Conservation (phyloP, 2,329 filamentous ascomycete species). For the Diplodia corticola region DNA sequence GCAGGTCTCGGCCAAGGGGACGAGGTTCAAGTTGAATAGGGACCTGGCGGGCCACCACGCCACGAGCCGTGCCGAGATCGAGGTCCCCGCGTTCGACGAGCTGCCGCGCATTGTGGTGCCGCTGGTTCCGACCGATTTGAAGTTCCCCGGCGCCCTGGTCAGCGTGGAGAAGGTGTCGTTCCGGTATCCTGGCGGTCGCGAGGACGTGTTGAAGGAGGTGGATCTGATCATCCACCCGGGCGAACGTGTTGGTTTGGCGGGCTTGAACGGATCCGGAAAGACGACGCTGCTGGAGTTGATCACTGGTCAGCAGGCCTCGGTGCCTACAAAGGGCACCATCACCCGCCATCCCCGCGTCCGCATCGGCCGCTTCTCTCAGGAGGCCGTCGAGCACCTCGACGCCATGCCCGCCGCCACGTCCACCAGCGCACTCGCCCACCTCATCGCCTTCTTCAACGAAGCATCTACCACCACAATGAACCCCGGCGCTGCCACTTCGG, state of each 20-base stretch:
- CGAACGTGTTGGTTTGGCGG: slow-evolving; percentile 72
- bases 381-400: slow-evolving; percentile 71
- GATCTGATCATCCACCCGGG: slow-evolving; percentile 70
- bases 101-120: slow-evolving; percentile 60
- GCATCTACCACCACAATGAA: slow-evolving; percentile 51
- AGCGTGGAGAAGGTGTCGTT: slow-evolving; percentile 70
- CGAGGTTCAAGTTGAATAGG: slow-evolving; percentile 77
- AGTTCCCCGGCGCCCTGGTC: slow-evolving; percentile 73
- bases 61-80: slow-evolving; percentile 56
- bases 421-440: slow-evolving; percentile 63
- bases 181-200: slow-evolving; percentile 54
- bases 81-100: slow-evolving; percentile 62
- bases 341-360: slow-evolving; percentile 68
- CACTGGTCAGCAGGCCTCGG: slow-evolving; percentile 37
- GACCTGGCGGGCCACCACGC: slow-evolving; percentile 65
- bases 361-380: slow-evolving; percentile 77
- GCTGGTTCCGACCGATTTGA: slow-evolving; percentile 65
- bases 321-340: slow-evolving; percentile 62
- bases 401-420: slow-evolving; percentile 51
- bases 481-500: slow-evolving; percentile 43
- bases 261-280: slow-evolving; percentile 80
- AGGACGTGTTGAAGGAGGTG: slow-evolving; percentile 58
- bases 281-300: slow-evolving; percentile 74
- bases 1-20: slow-evolving; percentile 69
- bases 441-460: slow-evolving; percentile 37